Base-by-base conservation (phyloP, 139 green algal species). In the Bryopsis sp. region DNA sequence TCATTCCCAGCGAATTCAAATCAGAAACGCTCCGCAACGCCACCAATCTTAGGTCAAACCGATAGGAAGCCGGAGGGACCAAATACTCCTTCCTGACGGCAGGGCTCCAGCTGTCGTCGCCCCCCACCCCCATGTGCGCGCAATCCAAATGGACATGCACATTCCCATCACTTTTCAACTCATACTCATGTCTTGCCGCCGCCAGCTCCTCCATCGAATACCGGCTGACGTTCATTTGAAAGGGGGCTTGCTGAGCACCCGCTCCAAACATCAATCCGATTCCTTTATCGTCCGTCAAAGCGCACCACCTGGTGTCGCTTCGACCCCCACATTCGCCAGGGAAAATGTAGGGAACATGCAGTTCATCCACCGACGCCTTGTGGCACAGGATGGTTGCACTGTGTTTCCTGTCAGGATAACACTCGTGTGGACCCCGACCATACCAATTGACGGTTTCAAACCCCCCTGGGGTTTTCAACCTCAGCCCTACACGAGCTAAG, bases 31-130 rank as follows among this genome's bases (percentile, higher is more conserved):
- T n/a, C n/a, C n/a, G n/a, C n/a, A n/a, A n/a, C n/a, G n/a, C n/a
- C n/a, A n/a, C n/a, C n/a, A n/a, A n/a, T n/a, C n/a, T n/a, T n/a
- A n/a, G n/a, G n/a, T n/a, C n/a, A n/a, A n/a, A n/a, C n/a, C n/a
- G n/a, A n/a, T n/a, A n/a, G n/a, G n/a, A n/a, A n/a, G n/a, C 65
- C 0, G 86, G 84, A 5, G 76, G 72, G 1, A 93, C 58, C 28
- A 92, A 64, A 54, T 83, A 93, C 63, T 78, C 47, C 0, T 67
- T 33, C 37, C 86, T 84, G 33, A 88, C 85, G 34, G 73, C 81
- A 1, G 92, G 92, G 37, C 74, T 90, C 92, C 92, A 98, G 72
- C 79, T 91, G 81, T 97, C 91, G 77, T 98, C 92, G 1, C 92
- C 92, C 15, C 92, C 92, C 19, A 97, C 79, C 0, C 92, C 92